A percentile compares a stretch with the other conserved stretches of the same genome.
Conservation (phyloP, 768 basidiomycete species). For the Boletellus ananiceps region DNA sequence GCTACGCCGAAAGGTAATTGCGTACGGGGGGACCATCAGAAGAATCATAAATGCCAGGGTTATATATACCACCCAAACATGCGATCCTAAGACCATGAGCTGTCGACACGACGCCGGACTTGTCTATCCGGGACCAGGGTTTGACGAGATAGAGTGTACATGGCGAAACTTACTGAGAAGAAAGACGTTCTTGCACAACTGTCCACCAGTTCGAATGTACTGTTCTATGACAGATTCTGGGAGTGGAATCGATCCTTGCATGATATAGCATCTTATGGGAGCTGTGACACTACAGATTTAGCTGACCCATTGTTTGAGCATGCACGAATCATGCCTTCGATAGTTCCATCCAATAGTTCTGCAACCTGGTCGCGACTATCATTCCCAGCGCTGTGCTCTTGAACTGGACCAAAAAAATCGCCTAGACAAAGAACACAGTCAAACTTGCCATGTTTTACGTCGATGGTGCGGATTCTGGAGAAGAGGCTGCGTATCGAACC, state of each 20-base stretch:
- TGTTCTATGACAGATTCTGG: constrained; percentile 71
- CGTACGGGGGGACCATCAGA: constrained; percentile 64
- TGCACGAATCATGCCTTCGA: constrained; percentile 51
- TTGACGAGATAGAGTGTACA: neutral
- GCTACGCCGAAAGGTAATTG: constrained; percentile 6
- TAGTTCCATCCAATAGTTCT: constrained; percentile 59
- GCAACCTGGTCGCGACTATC: constrained; percentile 47
- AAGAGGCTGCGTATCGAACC: constrained; percentile 75
- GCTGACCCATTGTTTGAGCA: neutral
- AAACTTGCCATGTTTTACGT: constrained; percentile 92
- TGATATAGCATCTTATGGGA: constrained; percentile 88
- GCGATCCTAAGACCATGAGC: constrained; percentile 79
- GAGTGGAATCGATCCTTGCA: constrained; percentile 77
- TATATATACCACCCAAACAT: constrained; percentile 77
- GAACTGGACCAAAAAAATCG: constrained; percentile 77
- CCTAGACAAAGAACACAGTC: constrained; percentile 76
- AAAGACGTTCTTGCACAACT: constrained; percentile 79
- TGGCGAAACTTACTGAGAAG: constrained; percentile 62
- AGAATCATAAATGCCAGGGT: constrained; percentile 52
- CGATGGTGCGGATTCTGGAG: constrained; percentile 75
- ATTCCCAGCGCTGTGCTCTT: constrained; percentile 27
- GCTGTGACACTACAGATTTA: constrained; percentile 42
- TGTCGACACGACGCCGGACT: constrained; percentile 77
- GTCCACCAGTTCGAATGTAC: constrained; percentile 70
- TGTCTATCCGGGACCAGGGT: constrained; percentile 45